Percentiles rank a stretch among this genome's conserved stretches.
Evolutionary conservation across 2,329 filamentous ascomycete species (phyloP).

Genomic region (Aspergillus nomiae): DNA sequence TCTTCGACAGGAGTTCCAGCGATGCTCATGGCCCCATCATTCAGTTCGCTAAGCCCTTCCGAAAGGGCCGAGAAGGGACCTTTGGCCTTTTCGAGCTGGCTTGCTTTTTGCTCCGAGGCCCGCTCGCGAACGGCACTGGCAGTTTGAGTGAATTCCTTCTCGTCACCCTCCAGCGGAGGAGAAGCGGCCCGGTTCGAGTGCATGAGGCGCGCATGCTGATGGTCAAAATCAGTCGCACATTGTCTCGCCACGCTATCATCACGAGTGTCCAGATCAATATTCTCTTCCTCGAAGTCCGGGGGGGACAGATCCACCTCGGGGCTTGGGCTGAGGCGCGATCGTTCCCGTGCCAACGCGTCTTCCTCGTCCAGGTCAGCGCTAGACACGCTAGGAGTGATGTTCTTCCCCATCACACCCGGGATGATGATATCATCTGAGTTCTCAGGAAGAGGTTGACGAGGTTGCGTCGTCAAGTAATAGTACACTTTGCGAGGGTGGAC

Average conservation of each 20-base stretch:
- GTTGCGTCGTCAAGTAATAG: constrained; percentile 90
- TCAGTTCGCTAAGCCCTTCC: constrained; percentile 46
- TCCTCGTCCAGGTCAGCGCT: constrained; percentile 73
- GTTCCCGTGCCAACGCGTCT: constrained; percentile 58
- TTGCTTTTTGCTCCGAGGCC: constrained; percentile 42
- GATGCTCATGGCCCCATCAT: constrained; percentile 30
- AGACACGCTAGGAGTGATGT: constrained; percentile 84
- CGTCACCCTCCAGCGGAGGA: constrained; percentile 88
- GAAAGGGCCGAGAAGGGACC: constrained; percentile 38
- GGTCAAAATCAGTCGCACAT: constrained; percentile 54
- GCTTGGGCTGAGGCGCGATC: constrained; percentile 76
- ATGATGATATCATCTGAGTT: constrained; percentile 55
- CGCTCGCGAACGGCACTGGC: constrained; percentile 76
- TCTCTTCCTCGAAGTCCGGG: constrained; percentile 77
- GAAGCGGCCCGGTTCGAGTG: constrained; percentile 74
- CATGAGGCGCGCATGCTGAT: constrained; percentile 59
- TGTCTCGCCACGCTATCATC: constrained; percentile 57
- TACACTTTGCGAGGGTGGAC: constrained; percentile 94
- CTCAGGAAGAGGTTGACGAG: constrained; percentile 78
- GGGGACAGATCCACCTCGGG: constrained; percentile 91
- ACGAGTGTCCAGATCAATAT: constrained; percentile 57
- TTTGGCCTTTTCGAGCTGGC: constrained; percentile 26
- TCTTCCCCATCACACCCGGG: constrained; percentile 55
- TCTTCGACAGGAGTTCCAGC: constrained; percentile 35
- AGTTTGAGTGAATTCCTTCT: constrained; percentile 95